Base-by-base conservation (phyloP, 163 green algal species). In the Coccomyxa subellipsoidea region DNA sequence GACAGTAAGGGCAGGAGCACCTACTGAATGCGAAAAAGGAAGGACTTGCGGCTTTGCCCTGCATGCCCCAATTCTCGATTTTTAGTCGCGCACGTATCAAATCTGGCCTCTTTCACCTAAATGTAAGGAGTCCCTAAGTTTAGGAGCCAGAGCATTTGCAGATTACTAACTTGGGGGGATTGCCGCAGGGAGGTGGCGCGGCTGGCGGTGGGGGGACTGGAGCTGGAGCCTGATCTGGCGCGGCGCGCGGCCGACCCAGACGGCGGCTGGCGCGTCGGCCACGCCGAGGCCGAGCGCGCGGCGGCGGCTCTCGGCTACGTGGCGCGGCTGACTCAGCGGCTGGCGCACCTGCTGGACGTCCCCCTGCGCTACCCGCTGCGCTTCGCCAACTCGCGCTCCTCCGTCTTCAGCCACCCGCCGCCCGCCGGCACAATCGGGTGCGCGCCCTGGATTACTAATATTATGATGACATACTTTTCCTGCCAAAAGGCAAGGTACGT, bases 361-460 rank as follows among this genome's bases (percentile, higher is more conserved):
- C 92, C 91, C 9, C 88, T 97, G 40, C 85, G 92, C 0, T 96
- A 95, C 86, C 93, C 93, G 5, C 70, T 94, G 9, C 38, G n/a
- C 12, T 81, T 78, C 21, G 80, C 80, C 36, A 87, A 86, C 53
- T 94, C 90, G 2, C 69, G 79, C 18, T 89, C 78, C 8, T 39
- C 69, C 3, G 81, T 94, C 12, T 32, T 90, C 9, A 84, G 90
- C 38, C 72, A 80, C 47, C 77, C 85, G 29, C 75, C 69, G n/a
- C 79, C 84, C 0, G 80, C 66, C n/a, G 82, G 83, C 32, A 84
- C 18, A 9, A 15, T 40, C 70, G 32, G 32, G 70, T 77, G 32
- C 32, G 70, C 32, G n/a, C 31, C 66, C n/a, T n/a, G n/a, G n/a
- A n/a, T n/a, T n/a, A n/a, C n/a, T n/a, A n/a, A n/a, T n/a, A n/a